Evolutionary conservation across 1,139 yeast species (phyloP), one percentile per base, ranked within the genome.

Genomic region (Casaregolazyma suthepensis): DNA sequence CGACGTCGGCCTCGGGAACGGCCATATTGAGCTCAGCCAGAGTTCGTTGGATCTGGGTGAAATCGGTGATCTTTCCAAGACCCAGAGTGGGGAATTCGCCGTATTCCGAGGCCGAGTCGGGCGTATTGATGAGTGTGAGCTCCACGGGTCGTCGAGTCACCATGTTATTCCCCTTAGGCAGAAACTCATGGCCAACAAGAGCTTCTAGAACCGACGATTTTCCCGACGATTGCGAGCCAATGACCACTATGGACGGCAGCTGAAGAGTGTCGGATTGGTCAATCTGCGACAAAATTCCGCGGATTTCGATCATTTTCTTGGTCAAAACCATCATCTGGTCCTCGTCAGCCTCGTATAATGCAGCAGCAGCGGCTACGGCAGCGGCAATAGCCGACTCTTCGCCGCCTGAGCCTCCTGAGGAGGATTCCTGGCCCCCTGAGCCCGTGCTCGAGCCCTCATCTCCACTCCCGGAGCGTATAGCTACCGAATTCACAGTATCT

Each of bases 171-270:
- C 98, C 98, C 69, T 91, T 91, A 29, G 98, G 98, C 56, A 91
- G 73, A 63, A 91, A 91, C 64, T 91, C 96, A 62, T 87, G 96
- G 12, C 98, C 98, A 1, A 91, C 98, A 56, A 91, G 86, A 15
- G 96, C 82, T 67, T 91, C 98, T 56, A 91, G 76, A 1, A 91
- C 98, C 0, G 97, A 90, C 0, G 96, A 87, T 69, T 91, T 91
- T 52, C 99, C 99, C 51, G 96, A 88, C 10, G 96, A 87, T 72
- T 94, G 99, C 1, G 99, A 93, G 0, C 99, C 99, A 60, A 94
- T 82, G 1, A 94, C 99, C 17, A 94, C 99, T 61, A 94, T 94
- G 0, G 96, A 87, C 1, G 99, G 99, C 44, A 94, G 74, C 59
- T 85, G 87, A 47, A 93, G 75, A 12, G 88, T 80, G 44, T 89